Percentiles rank a stretch among this genome's conserved stretches.
These are phyloP conservation scores for Cupressus sempervirens DNA, from an alignment of 75 land plant species.

Conservation along the genomic window DNA sequence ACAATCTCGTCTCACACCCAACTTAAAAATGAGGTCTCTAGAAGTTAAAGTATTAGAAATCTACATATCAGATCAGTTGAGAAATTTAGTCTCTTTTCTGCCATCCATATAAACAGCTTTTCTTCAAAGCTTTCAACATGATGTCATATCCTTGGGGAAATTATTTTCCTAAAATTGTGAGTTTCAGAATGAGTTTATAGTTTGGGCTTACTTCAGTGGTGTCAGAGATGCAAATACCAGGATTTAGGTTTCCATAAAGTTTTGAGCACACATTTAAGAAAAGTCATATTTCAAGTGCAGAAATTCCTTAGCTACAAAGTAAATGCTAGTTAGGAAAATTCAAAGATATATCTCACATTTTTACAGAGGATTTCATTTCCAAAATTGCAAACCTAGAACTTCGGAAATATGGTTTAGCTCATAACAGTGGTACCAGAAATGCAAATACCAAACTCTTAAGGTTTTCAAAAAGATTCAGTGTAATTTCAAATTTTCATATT, in stretches of 20 bases:
- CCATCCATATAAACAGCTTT: neutral
- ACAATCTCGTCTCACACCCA: neutral
- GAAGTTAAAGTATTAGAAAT: neutral
- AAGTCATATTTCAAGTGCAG: neutral
- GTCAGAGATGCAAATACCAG: neutral
- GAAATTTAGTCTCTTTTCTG: neutral
- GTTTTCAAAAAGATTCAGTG: neutral
- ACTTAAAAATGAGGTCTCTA: neutral
- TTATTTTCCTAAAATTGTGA: neutral
- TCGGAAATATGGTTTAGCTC: neutral
- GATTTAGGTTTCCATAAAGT: neutral
- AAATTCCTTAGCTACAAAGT: neutral
- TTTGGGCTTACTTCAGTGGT: neutral
- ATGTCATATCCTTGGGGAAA: neutral
- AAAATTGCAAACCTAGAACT: neutral
- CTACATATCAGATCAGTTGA: neutral
- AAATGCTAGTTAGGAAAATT: neutral
- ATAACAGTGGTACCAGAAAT: neutral
- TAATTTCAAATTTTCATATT: neutral
- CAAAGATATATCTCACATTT: neutral
- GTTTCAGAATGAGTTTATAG: neutral
- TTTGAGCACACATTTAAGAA: neutral
- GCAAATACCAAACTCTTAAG: neutral
- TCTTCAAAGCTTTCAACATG: too few species aligned
- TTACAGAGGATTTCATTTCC: neutral